phyloP scores from a whole-genome alignment of 208 protist genomes.

The Trichomonas vaginalis region DNA sequence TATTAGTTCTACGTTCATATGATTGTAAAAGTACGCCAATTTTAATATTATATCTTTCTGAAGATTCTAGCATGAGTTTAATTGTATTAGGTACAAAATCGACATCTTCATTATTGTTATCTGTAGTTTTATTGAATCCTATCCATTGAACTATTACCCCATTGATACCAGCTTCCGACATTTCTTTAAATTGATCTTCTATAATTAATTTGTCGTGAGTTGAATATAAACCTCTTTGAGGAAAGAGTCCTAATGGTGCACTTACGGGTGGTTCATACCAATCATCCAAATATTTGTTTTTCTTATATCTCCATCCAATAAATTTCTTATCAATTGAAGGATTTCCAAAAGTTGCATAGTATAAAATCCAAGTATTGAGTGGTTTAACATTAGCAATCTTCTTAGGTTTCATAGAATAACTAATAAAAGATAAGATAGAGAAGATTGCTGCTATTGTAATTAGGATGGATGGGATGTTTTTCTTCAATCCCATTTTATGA shows the following conservation, averaged over 20 bases:
- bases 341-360: not conserved
- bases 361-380: not conserved
- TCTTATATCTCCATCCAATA: not conserved
- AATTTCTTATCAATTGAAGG: not conserved
- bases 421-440: not conserved
- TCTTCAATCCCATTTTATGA: not conserved
- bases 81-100: not conserved
- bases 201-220: not conserved
- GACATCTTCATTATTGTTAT: not conserved
- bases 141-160: not conserved
- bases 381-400: not conserved
- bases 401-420: not conserved
- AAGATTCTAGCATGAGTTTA: not conserved
- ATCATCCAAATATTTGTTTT: not conserved
- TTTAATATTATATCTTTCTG: not conserved
- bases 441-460: not conserved
- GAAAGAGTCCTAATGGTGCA: not conserved
- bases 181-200: not conserved
- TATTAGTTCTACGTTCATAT: not conserved
- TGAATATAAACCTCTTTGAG: not conserved
- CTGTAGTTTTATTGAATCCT: not conserved
- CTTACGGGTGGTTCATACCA: not conserved
- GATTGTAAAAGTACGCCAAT: not conserved
- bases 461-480: not conserved
- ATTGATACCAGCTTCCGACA: not conserved